Evolutionary conservation across 2,329 filamentous ascomycete genomes (phyloP), one percentile per base, ranked within the genome.

Genomic region (Monosporascus sp.): DNA sequence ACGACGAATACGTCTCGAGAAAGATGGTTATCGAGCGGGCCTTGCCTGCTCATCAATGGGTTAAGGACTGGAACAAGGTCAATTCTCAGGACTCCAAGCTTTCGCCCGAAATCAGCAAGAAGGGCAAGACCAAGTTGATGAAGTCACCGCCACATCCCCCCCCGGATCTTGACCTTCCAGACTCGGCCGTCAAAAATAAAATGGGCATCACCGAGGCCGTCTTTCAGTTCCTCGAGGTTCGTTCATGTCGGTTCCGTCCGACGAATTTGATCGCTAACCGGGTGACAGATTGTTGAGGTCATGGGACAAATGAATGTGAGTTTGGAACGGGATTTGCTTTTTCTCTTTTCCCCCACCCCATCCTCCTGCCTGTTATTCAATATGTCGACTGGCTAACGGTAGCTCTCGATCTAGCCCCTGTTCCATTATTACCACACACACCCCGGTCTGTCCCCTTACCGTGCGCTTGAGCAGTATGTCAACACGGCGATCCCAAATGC

Each of bases 1-100:
- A 95, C 63, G 89, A 92, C 60, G 92, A 97, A 71, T 96, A 88
- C 63, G 76, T 97, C 46, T 86, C 91, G 22, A 83, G 90, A 51
- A 82, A 77, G 56, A 77, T 78, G 58, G 80, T 85, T 8, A 79
- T 86, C 39, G 75, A 85, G 45, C 80, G 81, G 7, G 82, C 83
- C 15, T 79, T 80, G 61, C 83, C 83, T 2, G 73, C 79, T 25
- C 83, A 86, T 58, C 76, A 78, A 57, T 87, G 83, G 83, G 74
- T 80, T 60, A 86, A 86, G 70, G 83, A 86, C 24, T 87, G 83
- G 83, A 75, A 77, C 55, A 80, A 74, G 62, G 67, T 82, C 44
- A 87, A 87, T 67, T 66, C 74, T 2, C 73, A 76, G 53, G 82
- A 86, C 58, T 70, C 68, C 50, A 85, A 83, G 64, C 70, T 76